A percentile compares a stretch with the other conserved stretches of the same genome.
Conservation (phyloP, 306 rosid genomes). For the Pterocarpus santalinus region DNA sequence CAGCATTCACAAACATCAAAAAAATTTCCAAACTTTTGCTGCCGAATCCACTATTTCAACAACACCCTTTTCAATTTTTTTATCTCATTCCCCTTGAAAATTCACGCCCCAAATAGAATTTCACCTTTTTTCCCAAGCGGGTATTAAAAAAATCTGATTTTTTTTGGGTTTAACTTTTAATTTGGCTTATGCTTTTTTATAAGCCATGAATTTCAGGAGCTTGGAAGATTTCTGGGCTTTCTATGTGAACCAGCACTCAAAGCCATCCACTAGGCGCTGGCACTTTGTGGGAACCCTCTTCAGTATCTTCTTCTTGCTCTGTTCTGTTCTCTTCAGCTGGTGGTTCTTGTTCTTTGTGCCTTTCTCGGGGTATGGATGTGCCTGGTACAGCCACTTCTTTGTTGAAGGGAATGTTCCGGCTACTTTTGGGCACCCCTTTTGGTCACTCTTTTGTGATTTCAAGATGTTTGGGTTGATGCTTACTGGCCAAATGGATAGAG, state of each 20-base stretch:
- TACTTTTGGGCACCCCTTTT: slow-evolving; percentile 89
- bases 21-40: slow-evolving; percentile 1
- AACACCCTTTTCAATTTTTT: slow-evolving; percentile 21
- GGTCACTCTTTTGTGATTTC: slow-evolving; percentile 88
- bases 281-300: slow-evolving; percentile 82
- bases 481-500: slow-evolving; percentile 93
- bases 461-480: slow-evolving; percentile 97
- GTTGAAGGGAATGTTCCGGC: slow-evolving; percentile 89
- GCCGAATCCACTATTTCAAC: slow-evolving; percentile 38
- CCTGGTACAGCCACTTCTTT: slow-evolving; percentile 98
- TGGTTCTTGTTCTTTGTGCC: slow-evolving; percentile 85
- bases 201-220: slow-evolving; percentile 89
- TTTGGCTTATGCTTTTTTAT: slow-evolving; percentile 23
- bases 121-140: slow-evolving; percentile 37
- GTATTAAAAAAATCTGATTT: slow-evolving; percentile 37
- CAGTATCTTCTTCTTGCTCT: slow-evolving; percentile 68
- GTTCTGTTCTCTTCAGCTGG: slow-evolving; percentile 76
- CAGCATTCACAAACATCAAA: not conserved
- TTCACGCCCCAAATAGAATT: slow-evolving; percentile 7
- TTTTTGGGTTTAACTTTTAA: not conserved
- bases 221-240: slow-evolving; percentile 96
- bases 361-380: slow-evolving; percentile 84
- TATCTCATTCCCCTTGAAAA: slow-evolving; percentile 38
- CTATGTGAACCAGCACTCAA: slow-evolving; percentile 91
- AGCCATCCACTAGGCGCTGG: slow-evolving; percentile 90